phyloP scores from a whole-genome alignment of 2,329 filamentous ascomycete species.

The Stemphylium lycopersici region DNA sequence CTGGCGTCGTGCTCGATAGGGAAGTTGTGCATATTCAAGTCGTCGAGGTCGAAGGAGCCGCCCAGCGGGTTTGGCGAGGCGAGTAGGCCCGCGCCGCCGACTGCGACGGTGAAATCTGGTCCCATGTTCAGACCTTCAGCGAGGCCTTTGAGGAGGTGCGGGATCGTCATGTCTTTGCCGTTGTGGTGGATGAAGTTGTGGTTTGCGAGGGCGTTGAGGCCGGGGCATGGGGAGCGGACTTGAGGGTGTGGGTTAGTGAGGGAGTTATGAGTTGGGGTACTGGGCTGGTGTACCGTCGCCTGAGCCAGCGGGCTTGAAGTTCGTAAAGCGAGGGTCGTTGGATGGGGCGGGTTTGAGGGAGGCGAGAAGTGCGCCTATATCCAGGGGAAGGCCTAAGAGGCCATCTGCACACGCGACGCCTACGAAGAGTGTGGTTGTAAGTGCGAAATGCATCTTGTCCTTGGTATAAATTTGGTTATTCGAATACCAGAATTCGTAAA shows the following conservation, averaged over 20 bases:
- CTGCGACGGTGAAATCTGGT: slow-evolving; percentile 21
- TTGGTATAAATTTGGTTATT: too few relatives aligned
- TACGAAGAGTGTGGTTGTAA: neutral
- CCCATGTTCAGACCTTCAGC: slow-evolving; percentile 25
- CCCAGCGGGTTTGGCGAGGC: slow-evolving; percentile 19
- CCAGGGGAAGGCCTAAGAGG: slow-evolving; percentile 14
- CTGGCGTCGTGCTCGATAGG: slow-evolving; percentile 30
- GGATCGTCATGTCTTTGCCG: slow-evolving; percentile 23
- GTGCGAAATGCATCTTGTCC: neutral
- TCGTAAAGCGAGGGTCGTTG: slow-evolving; percentile 21
- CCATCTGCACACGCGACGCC: slow-evolving; percentile 2
- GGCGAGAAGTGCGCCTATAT: slow-evolving; percentile 14
- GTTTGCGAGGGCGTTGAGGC: slow-evolving; percentile 24
- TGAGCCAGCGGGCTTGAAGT: slow-evolving; percentile 12
- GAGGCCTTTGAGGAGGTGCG: slow-evolving; percentile 22
- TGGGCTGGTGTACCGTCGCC: slow-evolving; percentile 15
- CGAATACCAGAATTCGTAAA: neutral
- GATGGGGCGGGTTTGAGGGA: slow-evolving; percentile 15
- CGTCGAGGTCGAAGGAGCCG: slow-evolving; percentile 25
- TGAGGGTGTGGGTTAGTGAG: neutral
- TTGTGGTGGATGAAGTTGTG: slow-evolving; percentile 25
- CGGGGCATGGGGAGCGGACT: slow-evolving; percentile 27
- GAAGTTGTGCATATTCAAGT: slow-evolving; percentile 25
- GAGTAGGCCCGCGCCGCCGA: slow-evolving; percentile 21
- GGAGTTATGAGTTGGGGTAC: neutral